These are phyloP conservation scores for Stagonosporopsis tanaceti DNA, from an alignment of 2,329 filamentous ascomycete species.

Conservation along the genomic window DNA sequence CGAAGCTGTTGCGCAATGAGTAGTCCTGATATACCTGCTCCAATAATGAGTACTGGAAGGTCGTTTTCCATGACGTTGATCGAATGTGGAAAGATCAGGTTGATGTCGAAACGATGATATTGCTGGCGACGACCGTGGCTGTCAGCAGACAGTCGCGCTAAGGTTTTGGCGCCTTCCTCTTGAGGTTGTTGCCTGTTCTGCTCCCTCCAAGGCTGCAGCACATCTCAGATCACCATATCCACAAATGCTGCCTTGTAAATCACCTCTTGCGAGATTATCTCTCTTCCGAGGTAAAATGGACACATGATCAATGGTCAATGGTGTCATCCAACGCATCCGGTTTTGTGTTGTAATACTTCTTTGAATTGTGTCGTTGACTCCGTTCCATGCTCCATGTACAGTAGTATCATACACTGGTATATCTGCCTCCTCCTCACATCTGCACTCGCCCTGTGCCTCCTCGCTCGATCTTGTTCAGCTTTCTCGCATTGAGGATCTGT, in stretches of 20 bases:
- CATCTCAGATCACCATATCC: neutral
- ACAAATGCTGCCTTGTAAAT: neutral
- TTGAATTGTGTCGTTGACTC: slow-evolving; percentile 16
- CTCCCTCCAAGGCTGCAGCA: no score
- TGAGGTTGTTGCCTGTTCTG: neutral
- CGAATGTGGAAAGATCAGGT: neutral
- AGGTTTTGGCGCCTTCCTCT: slow-evolving; percentile 5
- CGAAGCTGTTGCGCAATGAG: slow-evolving; percentile 33
- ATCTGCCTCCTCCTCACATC: slow-evolving; percentile 29
- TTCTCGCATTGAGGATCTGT: slow-evolving; percentile 70
- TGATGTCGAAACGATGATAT: neutral
- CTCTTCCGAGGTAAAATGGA: no score
- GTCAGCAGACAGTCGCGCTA: slow-evolving; percentile 16
- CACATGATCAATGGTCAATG: neutral
- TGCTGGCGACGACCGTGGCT: neutral
- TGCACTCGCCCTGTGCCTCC: slow-evolving; percentile 48
- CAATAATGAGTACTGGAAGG: slow-evolving; percentile 31
- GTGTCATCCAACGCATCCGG: neutral
- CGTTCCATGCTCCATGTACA: slow-evolving; percentile 30
- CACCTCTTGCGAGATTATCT: no score
- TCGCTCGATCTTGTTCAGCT: slow-evolving; percentile 66
- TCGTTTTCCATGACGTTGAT: slow-evolving; percentile 2
- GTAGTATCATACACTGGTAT: slow-evolving; percentile 36
- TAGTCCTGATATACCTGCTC: slow-evolving; percentile 34
- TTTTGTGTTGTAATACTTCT: neutral